phyloP scores from a whole-genome alignment of 2,329 filamentous ascomycete genomes.

The Penicillium griseofulvum region DNA sequence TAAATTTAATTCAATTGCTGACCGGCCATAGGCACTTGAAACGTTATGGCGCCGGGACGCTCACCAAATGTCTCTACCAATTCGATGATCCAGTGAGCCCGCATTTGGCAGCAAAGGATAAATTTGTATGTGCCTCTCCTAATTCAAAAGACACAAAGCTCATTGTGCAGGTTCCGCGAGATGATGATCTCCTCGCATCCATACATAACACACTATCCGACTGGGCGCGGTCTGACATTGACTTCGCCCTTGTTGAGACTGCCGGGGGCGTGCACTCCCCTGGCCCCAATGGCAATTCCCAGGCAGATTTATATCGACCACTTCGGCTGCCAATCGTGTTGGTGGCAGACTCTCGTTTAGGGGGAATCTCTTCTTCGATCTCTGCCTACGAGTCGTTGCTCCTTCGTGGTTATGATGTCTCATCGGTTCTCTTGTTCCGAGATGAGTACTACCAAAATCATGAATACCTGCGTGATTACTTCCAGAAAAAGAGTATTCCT shows the following conservation, averaged over 20 bases:
- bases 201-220: constrained; percentile 47
- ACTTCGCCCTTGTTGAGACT: constrained; percentile 73
- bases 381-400: constrained; percentile 75
- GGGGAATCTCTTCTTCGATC: constrained; percentile 77
- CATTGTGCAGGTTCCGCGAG: constrained; percentile 47
- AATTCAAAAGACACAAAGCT: background rate
- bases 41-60: constrained; percentile 55
- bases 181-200: constrained; percentile 50
- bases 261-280: constrained; percentile 81
- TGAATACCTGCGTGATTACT: constrained; percentile 66
- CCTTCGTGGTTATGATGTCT: constrained; percentile 75
- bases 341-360: constrained; percentile 71
- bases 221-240: constrained; percentile 39
- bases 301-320: constrained; percentile 74
- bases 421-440: constrained; percentile 66
- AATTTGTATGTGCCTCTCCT: constrained; percentile 25
- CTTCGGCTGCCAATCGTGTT: constrained; percentile 71
- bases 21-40: constrained; percentile 57
- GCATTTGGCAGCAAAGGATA: constrained; percentile 65
- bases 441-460: constrained; percentile 67
- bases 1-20: background rate
- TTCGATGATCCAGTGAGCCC: constrained; percentile 74
- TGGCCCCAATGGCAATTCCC: constrained; percentile 69
- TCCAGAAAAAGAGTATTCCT: constrained; percentile 57
- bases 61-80: constrained; percentile 65